Evolutionary conservation across 2,329 filamentous ascomycete genomes (phyloP), one percentile per base, ranked within the genome.

Genomic region (Aspergillaceae sp.): DNA sequence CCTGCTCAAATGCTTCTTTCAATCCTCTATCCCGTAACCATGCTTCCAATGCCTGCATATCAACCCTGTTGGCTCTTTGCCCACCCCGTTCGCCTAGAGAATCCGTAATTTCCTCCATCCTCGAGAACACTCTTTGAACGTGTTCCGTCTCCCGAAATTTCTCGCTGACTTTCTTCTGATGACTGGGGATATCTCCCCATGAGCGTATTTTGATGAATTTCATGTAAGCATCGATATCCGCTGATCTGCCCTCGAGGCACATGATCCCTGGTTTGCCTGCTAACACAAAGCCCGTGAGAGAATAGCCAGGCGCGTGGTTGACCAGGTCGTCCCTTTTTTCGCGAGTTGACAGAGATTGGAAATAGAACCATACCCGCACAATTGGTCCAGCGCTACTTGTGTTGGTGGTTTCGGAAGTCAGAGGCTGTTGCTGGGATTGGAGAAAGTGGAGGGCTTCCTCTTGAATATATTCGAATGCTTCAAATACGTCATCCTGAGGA

Each of bases 161-260:
- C 63, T 82, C 79, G 56, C 74, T 79, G 34, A 82, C 78, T 53
- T 82, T 82, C 52, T 82, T 82, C 50, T 82, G 79, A 47, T 79
- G 72, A 11, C 75, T 70, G 0, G 79, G 79, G 4, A 82, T 81
- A 57, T 82, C 78, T 0, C 77, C 74, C 79, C 79, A 82, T 44
- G 75, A 79, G 52, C 80, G 74, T 4, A 77, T 81, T 61, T 80
- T 80, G 63, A 82, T 81, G 47, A 77, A 80, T 29, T 70, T 74
- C 79, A 82, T 82, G 52, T 79, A 82, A 7, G 71, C 72, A 46
- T 82, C 78, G 2, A 82, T 71, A 28, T 66, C 57, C 5, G 54
- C 42, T 0, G 75, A 74, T 0, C 45, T 57, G 73, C 63, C 2
- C 46, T 64, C 62, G 4, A 64, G 53, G 47, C 62, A 64, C 38